These are phyloP conservation scores for Paraphaeosphaeria minitans DNA, from an alignment of 2,329 filamentous ascomycete species.

Conservation along the genomic window DNA sequence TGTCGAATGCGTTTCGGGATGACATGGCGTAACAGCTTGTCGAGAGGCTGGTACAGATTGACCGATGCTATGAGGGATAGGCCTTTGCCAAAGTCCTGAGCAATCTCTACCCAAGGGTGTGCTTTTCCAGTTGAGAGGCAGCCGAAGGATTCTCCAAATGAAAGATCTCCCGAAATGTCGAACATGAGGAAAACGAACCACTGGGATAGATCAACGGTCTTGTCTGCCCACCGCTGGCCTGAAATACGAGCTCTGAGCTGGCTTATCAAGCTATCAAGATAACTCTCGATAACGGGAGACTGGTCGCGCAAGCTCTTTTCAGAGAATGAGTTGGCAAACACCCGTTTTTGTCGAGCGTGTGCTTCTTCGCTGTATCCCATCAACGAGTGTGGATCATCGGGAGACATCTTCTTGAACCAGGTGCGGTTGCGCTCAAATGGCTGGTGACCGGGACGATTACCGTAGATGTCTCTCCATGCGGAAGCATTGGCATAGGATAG, in stretches of 20 bases:
- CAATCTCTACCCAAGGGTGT: slow-evolving; percentile 46
- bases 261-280: slow-evolving; percentile 29
- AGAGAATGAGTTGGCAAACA: slow-evolving; percentile 36
- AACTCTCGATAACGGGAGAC: slow-evolving; percentile 30
- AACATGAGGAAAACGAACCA: slow-evolving; percentile 30
- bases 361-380: slow-evolving; percentile 29
- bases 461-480: slow-evolving; percentile 40
- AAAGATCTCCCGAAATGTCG: slow-evolving; percentile 51
- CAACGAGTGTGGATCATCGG: slow-evolving; percentile 33
- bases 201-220: slow-evolving; percentile 22
- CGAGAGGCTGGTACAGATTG: slow-evolving; percentile 31
- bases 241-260: slow-evolving; percentile 16
- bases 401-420: slow-evolving; percentile 32
- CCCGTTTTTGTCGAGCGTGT: slow-evolving; percentile 29
- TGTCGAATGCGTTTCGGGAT: slow-evolving; percentile 33
- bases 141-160: slow-evolving; percentile 57
- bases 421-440: slow-evolving; percentile 30
- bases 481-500: slow-evolving; percentile 31
- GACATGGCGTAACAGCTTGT: slow-evolving; percentile 28
- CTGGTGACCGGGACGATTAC: slow-evolving; percentile 27
- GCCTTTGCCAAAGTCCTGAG: slow-evolving; percentile 33
- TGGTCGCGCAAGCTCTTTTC: slow-evolving; percentile 34
- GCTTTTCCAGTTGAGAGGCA: slow-evolving; percentile 43
- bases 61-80: slow-evolving; percentile 35
- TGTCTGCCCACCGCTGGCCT: slow-evolving; percentile 12